A percentile compares a stretch with the other conserved stretches of the same genome.
These are phyloP conservation scores for Cymbopogon flexuosus DNA, from an alignment of 202 grass and related monocot species.

Conservation along the genomic window DNA sequence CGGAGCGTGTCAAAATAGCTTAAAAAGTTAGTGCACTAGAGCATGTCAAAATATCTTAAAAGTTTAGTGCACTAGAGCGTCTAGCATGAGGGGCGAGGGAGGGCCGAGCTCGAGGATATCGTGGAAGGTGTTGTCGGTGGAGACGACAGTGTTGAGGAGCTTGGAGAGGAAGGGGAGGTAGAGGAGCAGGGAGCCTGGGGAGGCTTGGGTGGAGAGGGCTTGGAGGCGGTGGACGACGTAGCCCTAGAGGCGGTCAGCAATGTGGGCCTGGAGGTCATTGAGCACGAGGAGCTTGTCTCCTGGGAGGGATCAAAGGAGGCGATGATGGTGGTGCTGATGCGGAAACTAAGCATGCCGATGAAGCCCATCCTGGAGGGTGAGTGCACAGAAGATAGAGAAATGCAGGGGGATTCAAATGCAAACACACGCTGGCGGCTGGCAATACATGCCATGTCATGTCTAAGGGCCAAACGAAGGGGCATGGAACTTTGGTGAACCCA, in stretches of 20 bases:
- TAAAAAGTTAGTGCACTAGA: too few relatives aligned
- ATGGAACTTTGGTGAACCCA: background rate
- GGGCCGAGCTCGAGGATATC: slow-evolving; percentile 28
- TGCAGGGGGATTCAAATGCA: background rate
- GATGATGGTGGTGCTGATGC: slow-evolving; percentile 41
- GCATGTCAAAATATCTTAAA: too few relatives aligned
- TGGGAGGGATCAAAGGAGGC: slow-evolving; percentile 53
- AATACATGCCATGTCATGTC: background rate
- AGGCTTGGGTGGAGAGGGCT: background rate
- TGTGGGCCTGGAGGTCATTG: slow-evolving; percentile 57
- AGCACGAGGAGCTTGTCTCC: slow-evolving; percentile 53
- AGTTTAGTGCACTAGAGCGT: too few relatives aligned
- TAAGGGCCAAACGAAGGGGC: background rate
- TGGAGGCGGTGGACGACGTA: background rate
- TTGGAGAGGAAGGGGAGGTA: slow-evolving; percentile 58
- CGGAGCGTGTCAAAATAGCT: background rate
- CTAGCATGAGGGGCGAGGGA: too few relatives aligned
- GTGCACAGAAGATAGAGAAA: background rate
- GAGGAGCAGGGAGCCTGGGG: too few relatives aligned
- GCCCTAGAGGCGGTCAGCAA: slow-evolving; percentile 43
- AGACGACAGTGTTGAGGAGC: slow-evolving; percentile 59
- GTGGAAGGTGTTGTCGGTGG: slow-evolving; percentile 47
- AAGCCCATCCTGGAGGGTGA: slow-evolving; percentile 34
- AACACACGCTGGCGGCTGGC: background rate
- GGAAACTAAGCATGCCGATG: slow-evolving; percentile 62